These are phyloP conservation scores for Penicillium subrubescens DNA, from an alignment of 495 filamentous ascomycete species.

Conservation along the genomic window DNA sequence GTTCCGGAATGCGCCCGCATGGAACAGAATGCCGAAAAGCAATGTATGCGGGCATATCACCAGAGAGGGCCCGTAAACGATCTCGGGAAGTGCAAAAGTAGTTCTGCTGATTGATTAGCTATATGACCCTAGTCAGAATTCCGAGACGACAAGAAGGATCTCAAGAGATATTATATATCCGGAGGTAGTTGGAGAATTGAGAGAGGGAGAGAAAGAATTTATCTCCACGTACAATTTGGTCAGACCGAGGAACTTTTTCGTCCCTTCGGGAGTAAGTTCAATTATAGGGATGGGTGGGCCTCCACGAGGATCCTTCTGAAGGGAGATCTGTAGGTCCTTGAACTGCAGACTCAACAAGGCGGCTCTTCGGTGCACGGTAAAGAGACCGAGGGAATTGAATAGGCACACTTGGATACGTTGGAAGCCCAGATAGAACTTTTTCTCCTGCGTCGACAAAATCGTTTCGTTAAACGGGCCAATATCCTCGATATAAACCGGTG, in stretches of 20 bases:
- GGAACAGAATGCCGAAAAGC: conserved; percentile 24
- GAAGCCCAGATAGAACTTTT: conserved; percentile 25
- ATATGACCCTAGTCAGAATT: neutral
- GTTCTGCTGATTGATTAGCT: conserved; percentile 13
- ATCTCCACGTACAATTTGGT: conserved; percentile 14
- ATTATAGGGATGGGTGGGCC: conserved; percentile 14
- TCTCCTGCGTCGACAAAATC: conserved; percentile 24
- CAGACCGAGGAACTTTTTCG: conserved; percentile 15
- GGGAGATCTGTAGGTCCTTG: conserved; percentile 26
- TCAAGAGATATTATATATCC: neutral
- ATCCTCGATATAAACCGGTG: conserved; percentile 26
- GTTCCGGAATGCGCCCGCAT: conserved; percentile 13
- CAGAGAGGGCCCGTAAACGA: conserved; percentile 17
- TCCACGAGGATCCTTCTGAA: conserved; percentile 22
- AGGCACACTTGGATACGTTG: conserved; percentile 25
- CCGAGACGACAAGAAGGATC: neutral
- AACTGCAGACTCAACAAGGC: conserved; percentile 25
- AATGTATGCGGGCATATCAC: conserved; percentile 21
- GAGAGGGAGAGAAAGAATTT: conserved; percentile 3
- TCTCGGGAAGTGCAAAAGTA: conserved; percentile 20
- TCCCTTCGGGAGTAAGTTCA: conserved; percentile 16
- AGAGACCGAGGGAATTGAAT: conserved; percentile 21
- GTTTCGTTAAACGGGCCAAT: conserved; percentile 27
- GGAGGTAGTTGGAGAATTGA: neutral
- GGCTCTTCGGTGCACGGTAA: conserved; percentile 21